Percentiles rank a stretch among this genome's conserved stretches.
These are phyloP conservation scores for Phialocephala sp. DNA, from an alignment of 2,329 filamentous ascomycete species.

Conservation along the genomic window DNA sequence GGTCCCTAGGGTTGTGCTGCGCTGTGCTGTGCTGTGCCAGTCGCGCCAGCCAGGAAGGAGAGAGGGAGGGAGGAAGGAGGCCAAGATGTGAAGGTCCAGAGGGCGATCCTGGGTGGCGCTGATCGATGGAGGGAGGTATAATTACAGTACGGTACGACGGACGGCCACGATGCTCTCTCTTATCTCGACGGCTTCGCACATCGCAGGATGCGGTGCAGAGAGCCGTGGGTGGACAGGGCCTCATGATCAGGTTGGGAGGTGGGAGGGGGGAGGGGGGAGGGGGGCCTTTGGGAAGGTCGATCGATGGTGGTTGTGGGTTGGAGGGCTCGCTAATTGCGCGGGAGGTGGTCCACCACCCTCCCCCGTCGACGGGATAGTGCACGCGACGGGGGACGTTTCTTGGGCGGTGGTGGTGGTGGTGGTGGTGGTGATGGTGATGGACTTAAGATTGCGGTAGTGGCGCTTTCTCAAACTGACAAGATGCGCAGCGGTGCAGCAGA, in stretches of 20 bases:
- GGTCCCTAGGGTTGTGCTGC: background rate
- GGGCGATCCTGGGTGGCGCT: background rate
- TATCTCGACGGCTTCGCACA: background rate
- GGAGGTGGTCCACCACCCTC: background rate
- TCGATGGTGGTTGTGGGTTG: background rate
- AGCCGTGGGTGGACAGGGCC: background rate
- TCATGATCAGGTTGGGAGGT: no score
- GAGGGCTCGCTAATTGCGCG: background rate
- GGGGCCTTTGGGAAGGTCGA: background rate
- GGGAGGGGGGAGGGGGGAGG: no score
- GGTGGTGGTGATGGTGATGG: background rate
- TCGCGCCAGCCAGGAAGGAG: background rate
- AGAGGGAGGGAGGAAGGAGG: background rate
- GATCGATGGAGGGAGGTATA: background rate
- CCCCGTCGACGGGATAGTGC: background rate
- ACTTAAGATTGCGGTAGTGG: conserved; percentile 10
- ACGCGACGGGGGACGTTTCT: background rate
- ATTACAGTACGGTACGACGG: no score
- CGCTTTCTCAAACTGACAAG: background rate
- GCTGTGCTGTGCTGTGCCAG: no score
- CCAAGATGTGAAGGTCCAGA: background rate
- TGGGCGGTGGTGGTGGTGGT: no score
- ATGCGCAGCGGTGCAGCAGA: background rate
- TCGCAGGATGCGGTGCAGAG: background rate
- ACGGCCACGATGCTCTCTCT: background rate